These are phyloP conservation scores for Thymus quinquecostatus DNA, from an alignment of 257 asterid genomes.

Conservation along the genomic window DNA sequence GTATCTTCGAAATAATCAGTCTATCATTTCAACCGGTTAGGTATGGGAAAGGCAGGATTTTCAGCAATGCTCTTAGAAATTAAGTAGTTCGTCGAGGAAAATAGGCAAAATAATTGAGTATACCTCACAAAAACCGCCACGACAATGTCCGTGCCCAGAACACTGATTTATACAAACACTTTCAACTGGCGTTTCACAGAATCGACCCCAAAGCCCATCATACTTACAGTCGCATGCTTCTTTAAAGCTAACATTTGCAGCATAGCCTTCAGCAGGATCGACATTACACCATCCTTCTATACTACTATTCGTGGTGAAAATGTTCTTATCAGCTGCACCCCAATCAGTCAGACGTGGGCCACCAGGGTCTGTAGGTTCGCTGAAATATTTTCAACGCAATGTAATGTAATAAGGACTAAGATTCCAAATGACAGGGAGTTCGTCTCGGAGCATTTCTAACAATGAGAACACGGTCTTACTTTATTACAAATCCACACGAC, in stretches of 20 bases:
- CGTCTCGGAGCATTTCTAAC: constrained; percentile 1
- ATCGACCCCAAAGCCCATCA: constrained; percentile 87
- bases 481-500: constrained; percentile 79
- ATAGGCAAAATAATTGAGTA: constrained; percentile 7
- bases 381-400: constrained; percentile 36
- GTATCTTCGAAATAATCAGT: too few species aligned
- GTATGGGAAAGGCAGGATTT: too few species aligned
- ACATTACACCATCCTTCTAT: constrained; percentile 91
- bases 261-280: constrained; percentile 79
- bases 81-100: not conserved
- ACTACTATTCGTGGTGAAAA: constrained; percentile 75
- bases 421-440: constrained; percentile 4
- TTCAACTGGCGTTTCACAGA: constrained; percentile 81
- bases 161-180: constrained; percentile 91
- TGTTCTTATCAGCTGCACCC: constrained; percentile 59
- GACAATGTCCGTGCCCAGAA: constrained; percentile 79
- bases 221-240: constrained; percentile 97
- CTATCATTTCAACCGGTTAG: too few species aligned
- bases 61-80: not conserved
- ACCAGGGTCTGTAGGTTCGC: constrained; percentile 73
- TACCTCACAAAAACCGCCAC: constrained; percentile 99
- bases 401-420: constrained; percentile 10
- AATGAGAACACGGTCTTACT: constrained; percentile 51
- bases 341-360: constrained; percentile 63
- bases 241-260: constrained; percentile 60